These are phyloP conservation scores for Nitzschia sp. DNA, from an alignment of 108 stramenopile genomes.

Conservation along the genomic window DNA sequence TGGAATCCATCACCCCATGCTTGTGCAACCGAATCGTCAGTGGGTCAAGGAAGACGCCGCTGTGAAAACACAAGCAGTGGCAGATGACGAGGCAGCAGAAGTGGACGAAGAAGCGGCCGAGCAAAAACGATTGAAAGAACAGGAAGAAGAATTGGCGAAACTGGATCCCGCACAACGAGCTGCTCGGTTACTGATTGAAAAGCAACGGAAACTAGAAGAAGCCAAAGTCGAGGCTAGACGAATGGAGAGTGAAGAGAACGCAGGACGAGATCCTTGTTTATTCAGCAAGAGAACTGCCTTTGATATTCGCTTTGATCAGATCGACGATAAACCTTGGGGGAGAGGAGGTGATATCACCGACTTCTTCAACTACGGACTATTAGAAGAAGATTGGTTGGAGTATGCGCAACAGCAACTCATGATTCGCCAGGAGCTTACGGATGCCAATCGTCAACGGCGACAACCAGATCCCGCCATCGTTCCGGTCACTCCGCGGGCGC, in stretches of 20 bases:
- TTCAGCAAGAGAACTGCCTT: conserved; percentile 90
- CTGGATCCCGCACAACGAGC: conserved; percentile 81
- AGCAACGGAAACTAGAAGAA: conserved; percentile 80
- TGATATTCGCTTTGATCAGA: conserved; percentile 91
- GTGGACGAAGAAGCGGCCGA: conserved; percentile 25
- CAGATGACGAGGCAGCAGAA: conserved; percentile 19
- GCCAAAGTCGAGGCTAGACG: conserved; percentile 66
- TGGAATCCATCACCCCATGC: conserved; percentile 46
- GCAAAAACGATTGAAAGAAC: conserved; percentile 14
- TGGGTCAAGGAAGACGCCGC: conserved; percentile 52
- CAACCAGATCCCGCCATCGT: conserved; percentile 82
- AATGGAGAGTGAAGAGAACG: conserved; percentile 85
- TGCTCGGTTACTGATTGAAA: conserved; percentile 58
- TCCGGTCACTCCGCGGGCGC: conserved; percentile 59
- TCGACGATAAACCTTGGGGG: conserved; percentile 91
- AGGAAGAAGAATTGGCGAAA: conserved; percentile 61
- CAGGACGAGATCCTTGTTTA: conserved; percentile 86
- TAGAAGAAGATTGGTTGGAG: conserved; percentile 87
- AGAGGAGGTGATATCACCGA: conserved; percentile 73
- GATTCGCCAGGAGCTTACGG: conserved; percentile 87
- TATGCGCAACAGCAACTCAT: conserved; percentile 77
- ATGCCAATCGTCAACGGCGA: conserved; percentile 78
- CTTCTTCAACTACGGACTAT: conserved; percentile 87
- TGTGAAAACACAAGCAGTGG: conserved; percentile 12
- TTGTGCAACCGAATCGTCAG: conserved; percentile 72